Evolutionary conservation across 2,329 filamentous ascomycete genomes (phyloP), one percentile per base, ranked within the genome.

Genomic region (Amylocarpus encephaloides): DNA sequence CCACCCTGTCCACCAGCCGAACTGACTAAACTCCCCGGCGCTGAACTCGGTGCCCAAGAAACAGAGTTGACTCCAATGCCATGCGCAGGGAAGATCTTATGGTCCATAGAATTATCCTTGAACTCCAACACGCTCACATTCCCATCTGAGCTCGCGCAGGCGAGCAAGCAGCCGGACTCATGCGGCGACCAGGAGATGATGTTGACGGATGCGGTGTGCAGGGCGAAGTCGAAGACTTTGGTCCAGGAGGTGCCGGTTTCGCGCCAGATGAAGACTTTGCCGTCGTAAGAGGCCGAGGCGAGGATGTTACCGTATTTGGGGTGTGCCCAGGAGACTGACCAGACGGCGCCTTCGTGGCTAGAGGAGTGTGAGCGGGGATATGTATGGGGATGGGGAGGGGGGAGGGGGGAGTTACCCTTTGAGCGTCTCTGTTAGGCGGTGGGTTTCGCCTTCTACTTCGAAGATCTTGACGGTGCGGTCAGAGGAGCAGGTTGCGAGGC

Each of bases 381-480:
- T 39, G 32, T 10, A 13, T 34, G 5, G 15, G 22, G n/a, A 15
- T 5, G 33, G 40, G 34, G 26, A 11, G 36, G 19, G 6, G 26
- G 33, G 34, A 43, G 29, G n/a, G 12, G 30, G 26, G 39, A 26
- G 33, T 16, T 79, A 94, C 89, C 92, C 92, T 73, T 95, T 95
- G 59, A 98, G 75, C 22, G 93, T 98, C 73, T 97, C 92, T 32
- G 88, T 80, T 62, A 97, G 74, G 57, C 88, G 82, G 71, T 98
- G 92, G 60, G 85, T 80, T 63, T 97, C 91, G 64, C 90, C 89
- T 65, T 97, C 92, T 49, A 98, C 86, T 72, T 98, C 93, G 67
- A 96, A 98, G 67, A 98, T 97, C 76, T 97, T 97, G 76, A 98
- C 95, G 43, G 92, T 97, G 68, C 93, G 91, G 73, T 98, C 93